Conservation (phyloP, 495 filamentous ascomycete species). For the Penicillium samsonianum region DNA sequence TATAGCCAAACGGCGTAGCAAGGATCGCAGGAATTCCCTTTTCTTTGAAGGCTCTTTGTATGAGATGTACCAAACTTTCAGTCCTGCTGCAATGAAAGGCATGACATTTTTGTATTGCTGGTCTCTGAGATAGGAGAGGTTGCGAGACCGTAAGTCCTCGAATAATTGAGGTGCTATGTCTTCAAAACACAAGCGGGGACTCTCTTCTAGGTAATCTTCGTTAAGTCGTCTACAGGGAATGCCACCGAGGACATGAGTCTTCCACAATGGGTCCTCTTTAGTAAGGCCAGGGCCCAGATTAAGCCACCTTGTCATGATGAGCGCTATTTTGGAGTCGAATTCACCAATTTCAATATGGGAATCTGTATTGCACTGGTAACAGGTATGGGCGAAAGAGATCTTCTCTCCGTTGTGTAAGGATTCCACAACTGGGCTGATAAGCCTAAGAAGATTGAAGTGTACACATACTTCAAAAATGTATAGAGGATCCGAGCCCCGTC, state of each 20-base stretch:
- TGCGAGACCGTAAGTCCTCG: slow-evolving; percentile 7
- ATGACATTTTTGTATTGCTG: slow-evolving; percentile 4
- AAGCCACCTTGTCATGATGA: slow-evolving; percentile 6
- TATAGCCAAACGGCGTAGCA: no score
- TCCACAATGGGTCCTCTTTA: slow-evolving; percentile 9
- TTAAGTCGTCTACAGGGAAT: not conserved
- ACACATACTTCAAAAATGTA: not conserved
- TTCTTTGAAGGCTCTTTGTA: slow-evolving; percentile 6
- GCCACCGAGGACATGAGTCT: not conserved
- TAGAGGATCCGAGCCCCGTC: no score
- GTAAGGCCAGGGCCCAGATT: slow-evolving; percentile 8
- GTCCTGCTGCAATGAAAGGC: not conserved
- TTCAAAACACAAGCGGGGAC: slow-evolving; percentile 11
- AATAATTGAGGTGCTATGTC: slow-evolving; percentile 7
- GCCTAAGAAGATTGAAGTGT: not conserved
- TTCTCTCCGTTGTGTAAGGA: not conserved
- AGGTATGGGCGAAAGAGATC: not conserved
- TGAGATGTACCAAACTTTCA: slow-evolving; percentile 2
- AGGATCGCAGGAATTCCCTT: not conserved
- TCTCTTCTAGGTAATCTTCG: not conserved
- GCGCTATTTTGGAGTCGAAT: slow-evolving; percentile 1
- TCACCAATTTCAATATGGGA: slow-evolving; percentile 2
- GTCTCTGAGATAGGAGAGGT: slow-evolving; percentile 13
- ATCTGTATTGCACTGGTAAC: slow-evolving; percentile 9
- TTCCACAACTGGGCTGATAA: not conserved